Evolutionary conservation across 2,329 filamentous ascomycete genomes (phyloP).

Genomic region (Botrytis elliptica): DNA sequence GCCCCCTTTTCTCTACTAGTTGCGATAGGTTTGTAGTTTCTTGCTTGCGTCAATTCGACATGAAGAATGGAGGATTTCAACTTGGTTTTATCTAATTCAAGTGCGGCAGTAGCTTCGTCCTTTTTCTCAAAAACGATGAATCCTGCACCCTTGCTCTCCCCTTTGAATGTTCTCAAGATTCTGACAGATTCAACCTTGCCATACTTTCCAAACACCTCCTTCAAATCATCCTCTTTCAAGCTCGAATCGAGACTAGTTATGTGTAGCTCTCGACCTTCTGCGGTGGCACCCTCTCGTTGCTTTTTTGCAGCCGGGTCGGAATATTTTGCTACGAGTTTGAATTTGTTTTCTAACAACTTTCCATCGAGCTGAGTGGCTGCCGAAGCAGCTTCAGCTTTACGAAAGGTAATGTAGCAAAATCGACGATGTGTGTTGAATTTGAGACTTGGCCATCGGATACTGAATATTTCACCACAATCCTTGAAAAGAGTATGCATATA

Average conservation of each 20-base stretch:
- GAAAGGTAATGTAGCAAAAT: constrained; percentile 96
- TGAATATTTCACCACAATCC: constrained; percentile 77
- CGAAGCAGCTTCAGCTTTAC: constrained; percentile 63
- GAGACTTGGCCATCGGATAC: constrained; percentile 85
- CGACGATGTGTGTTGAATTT: constrained; percentile 85
- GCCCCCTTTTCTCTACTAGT: constrained; percentile 43
- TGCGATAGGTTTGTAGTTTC: constrained; percentile 56
- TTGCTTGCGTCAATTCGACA: constrained; percentile 59
- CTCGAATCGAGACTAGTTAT: constrained; percentile 66
- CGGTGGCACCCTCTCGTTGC: constrained; percentile 71
- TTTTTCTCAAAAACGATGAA: constrained; percentile 76
- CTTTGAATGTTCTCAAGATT: constrained; percentile 65
- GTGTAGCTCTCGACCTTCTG: constrained; percentile 86
- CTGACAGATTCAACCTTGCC: constrained; percentile 73
- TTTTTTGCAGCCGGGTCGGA: constrained; percentile 81
- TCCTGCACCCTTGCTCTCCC: constrained; percentile 72
- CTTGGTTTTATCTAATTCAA: constrained; percentile 68
- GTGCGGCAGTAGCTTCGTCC: constrained; percentile 66
- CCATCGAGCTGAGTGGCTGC: constrained; percentile 73
- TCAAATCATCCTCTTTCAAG: constrained; percentile 66
- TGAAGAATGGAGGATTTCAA: constrained; percentile 66
- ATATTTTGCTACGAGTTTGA: constrained; percentile 73
- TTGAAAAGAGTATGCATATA: constrained; percentile 69
- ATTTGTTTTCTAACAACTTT: constrained; percentile 63
- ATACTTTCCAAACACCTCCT: constrained; percentile 69